phyloP scores from a whole-genome alignment of 495 filamentous ascomycete genomes.

The Aspergillus saccharolyticus region DNA sequence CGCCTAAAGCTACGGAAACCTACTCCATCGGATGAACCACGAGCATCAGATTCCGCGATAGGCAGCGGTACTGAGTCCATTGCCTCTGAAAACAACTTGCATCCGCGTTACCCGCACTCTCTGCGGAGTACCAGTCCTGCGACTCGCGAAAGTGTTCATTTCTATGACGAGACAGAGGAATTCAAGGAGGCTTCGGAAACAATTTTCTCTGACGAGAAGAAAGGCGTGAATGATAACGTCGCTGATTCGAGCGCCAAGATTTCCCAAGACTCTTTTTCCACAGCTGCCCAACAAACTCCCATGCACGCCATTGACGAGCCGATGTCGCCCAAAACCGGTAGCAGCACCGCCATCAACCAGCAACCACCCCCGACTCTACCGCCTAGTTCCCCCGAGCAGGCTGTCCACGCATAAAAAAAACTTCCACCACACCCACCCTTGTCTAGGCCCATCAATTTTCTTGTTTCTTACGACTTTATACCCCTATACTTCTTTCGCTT shows the following conservation, averaged over 20 bases:
- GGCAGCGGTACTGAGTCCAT: constrained; percentile 31
- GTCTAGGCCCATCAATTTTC: not conserved
- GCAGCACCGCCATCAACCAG: constrained; percentile 4
- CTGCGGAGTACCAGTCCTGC: constrained; percentile 36
- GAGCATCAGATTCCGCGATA: constrained; percentile 34
- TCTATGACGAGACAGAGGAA: constrained; percentile 23
- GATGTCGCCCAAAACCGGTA: constrained; percentile 1
- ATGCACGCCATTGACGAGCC: constrained; percentile 5
- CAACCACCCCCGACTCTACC: constrained; percentile 11
- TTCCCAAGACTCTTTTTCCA: constrained; percentile 12
- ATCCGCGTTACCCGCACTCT: constrained; percentile 30
- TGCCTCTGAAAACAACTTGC: constrained; percentile 21
- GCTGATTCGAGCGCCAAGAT: constrained; percentile 9
- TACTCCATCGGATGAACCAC: constrained; percentile 42
- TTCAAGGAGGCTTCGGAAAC: constrained; percentile 16
- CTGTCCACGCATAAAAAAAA: constrained; percentile 20
- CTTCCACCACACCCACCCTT: not conserved
- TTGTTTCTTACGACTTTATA: constrained; percentile 20
- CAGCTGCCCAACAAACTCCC: constrained; percentile 1
- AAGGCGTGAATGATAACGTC: constrained; percentile 15
- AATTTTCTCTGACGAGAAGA: constrained; percentile 2
- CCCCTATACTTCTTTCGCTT: constrained; percentile 12
- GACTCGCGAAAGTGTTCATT: constrained; percentile 29
- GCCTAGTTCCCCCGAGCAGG: constrained; percentile 18
- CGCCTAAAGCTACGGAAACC: constrained; percentile 56